Percentiles rank a stretch among this genome's conserved stretches.
Conservation (phyloP, 2,329 filamentous ascomycete species). For the Diplodia scrobiculata region DNA sequence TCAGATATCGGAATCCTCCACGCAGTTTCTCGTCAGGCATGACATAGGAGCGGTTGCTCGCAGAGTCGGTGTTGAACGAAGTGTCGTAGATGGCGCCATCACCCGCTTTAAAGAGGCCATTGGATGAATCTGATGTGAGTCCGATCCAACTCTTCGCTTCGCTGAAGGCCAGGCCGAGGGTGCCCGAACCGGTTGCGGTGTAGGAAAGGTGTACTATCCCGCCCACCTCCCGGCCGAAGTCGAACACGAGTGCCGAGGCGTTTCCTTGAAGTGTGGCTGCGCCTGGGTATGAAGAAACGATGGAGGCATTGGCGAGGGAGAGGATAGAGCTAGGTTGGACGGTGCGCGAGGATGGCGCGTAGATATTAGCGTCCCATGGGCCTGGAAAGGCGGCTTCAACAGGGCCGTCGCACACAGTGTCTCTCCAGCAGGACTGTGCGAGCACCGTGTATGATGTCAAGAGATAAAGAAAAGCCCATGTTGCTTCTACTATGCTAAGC, state of each 20-base stretch:
- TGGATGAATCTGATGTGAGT: conserved; percentile 49
- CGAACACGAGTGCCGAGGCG: conserved; percentile 58
- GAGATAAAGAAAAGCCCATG: conserved; percentile 4
- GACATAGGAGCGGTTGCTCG: conserved; percentile 44
- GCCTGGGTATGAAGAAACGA: conserved; percentile 40
- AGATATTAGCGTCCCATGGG: conserved; percentile 61
- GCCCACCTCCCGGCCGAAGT: conserved; percentile 62
- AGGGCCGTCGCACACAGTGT: conserved; percentile 58
- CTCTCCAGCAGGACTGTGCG: conserved; percentile 54
- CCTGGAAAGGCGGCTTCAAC: conserved; percentile 57
- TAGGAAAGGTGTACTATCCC: conserved; percentile 59
- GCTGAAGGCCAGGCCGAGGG: conserved; percentile 47
- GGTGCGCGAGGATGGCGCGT: conserved; percentile 56
- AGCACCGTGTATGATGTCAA: conserved; percentile 10
- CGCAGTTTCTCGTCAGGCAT: conserved; percentile 52
- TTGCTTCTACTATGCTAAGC: not conserved
- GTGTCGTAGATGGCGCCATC: conserved; percentile 52
- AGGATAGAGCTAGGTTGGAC: conserved; percentile 53
- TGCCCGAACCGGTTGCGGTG: conserved; percentile 44
- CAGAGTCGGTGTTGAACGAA: conserved; percentile 40
- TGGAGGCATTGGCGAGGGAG: conserved; percentile 40
- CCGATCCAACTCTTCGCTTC: conserved; percentile 50
- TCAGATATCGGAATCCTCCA: conserved; percentile 59
- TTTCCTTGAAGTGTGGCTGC: conserved; percentile 46
- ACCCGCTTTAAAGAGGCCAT: conserved; percentile 44